A percentile compares a stretch with the other conserved stretches of the same genome.
Conservation (phyloP, 2,329 filamentous ascomycete genomes). For the Juglanconis sp. region DNA sequence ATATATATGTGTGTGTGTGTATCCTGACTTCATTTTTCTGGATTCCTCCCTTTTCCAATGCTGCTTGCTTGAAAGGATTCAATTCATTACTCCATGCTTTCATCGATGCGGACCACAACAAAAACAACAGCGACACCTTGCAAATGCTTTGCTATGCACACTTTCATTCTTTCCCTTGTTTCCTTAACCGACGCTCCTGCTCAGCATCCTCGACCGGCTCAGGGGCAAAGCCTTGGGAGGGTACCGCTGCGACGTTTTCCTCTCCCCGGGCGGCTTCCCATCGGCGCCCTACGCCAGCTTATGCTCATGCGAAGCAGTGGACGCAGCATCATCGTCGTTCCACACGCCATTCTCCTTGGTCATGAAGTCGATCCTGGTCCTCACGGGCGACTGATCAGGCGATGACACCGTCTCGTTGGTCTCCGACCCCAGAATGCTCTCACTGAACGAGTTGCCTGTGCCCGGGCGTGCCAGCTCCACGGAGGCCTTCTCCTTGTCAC, state of each 20-base stretch:
- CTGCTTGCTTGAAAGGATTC: background rate
- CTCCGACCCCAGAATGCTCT: slow-evolving; percentile 18
- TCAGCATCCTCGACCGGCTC: background rate
- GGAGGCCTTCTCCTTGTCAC: background rate
- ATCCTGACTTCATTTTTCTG: background rate
- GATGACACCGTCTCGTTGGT: slow-evolving; percentile 11
- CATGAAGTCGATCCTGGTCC: slow-evolving; percentile 14
- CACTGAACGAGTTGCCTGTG: slow-evolving; percentile 21
- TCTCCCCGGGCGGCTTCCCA: background rate
- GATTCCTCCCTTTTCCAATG: slow-evolving; percentile 3
- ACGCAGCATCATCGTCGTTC: slow-evolving; percentile 6
- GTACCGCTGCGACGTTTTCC: background rate
- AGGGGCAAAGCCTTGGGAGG: background rate
- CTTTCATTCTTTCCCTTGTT: background rate
- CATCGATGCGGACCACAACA: background rate
- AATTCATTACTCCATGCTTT: background rate
- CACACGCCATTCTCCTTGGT: slow-evolving; percentile 18
- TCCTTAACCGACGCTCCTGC: background rate
- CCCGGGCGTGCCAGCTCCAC: slow-evolving; percentile 19
- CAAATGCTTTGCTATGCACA: background rate
- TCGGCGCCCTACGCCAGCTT: slow-evolving; percentile 8
- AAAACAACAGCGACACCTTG: background rate
- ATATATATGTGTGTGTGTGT: background rate
- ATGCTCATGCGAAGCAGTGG: slow-evolving; percentile 2
- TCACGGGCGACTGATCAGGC: slow-evolving; percentile 12